Conservation (phyloP, 306 rosid species). For the Cucumis hystrix region DNA sequence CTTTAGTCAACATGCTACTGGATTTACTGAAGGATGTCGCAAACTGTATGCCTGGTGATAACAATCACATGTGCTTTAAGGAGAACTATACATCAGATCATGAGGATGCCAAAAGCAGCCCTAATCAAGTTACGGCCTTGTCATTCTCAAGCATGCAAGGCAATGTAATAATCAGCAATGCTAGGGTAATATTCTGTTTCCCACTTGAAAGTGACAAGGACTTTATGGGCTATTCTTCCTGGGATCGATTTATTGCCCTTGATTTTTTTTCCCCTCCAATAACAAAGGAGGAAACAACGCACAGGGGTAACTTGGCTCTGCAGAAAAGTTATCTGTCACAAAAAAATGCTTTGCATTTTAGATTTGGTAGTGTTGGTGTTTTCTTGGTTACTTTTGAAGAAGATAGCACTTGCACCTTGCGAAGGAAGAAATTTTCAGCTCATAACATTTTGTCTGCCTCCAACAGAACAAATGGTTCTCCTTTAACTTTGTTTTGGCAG, state of each 20-base stretch:
- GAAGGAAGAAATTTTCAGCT: constrained; percentile 30
- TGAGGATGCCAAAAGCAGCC: constrained; percentile 24
- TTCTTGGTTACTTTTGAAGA: constrained; percentile 40
- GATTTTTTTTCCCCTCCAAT: constrained; percentile 45
- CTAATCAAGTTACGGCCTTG: constrained; percentile 28
- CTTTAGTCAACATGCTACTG: constrained; percentile 29
- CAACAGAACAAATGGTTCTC: constrained; percentile 34
- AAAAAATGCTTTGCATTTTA: constrained; percentile 46
- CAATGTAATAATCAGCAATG: constrained; percentile 48
- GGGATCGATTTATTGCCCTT: constrained; percentile 67
- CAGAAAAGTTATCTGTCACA: constrained; percentile 35
- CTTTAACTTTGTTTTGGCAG: constrained; percentile 60
- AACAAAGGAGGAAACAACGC: constrained; percentile 16
- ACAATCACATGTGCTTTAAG: constrained; percentile 17
- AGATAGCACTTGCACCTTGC: constrained; percentile 20
- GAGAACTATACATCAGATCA: constrained; percentile 21
- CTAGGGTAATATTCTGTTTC: constrained; percentile 76
- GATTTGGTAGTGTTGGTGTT: constrained; percentile 37
- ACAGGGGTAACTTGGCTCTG: constrained; percentile 23
- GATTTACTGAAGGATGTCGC: constrained; percentile 36
- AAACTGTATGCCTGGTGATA: constrained; percentile 26
- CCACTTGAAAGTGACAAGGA: constrained; percentile 38
- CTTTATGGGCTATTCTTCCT: constrained; percentile 25
- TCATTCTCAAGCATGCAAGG: constrained; percentile 40
- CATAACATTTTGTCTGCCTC: constrained; percentile 44